Percentiles rank a stretch among this genome's conserved stretches.
phyloP scores from a whole-genome alignment of 306 rosid genomes.

The apple (Malus domestica) region ASM211411v1 NC_041797.1:20889501-20890000 shows the following conservation, averaged over 20 bases:
- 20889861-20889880: not conserved
- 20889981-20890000: not conserved
- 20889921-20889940: not conserved
- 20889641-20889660: slow-evolving; percentile 1
- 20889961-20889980: not conserved
- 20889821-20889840: not conserved
- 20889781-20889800: slow-evolving; percentile 23
- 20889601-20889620: slow-evolving; percentile 8
- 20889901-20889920: not conserved
- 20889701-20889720: slow-evolving; percentile 15
- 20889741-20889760: slow-evolving; percentile 17
- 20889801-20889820: not conserved
- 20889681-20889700: not conserved
- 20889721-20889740: slow-evolving; percentile 18
- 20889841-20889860: not conserved
- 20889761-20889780: slow-evolving; percentile 36
- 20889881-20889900: not conserved
- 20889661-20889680: not conserved
- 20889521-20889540: slow-evolving; percentile 49
- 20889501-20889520: slow-evolving; percentile 74
- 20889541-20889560: slow-evolving; percentile 36
- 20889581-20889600: slow-evolving; percentile 11
- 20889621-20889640: slow-evolving; percentile 5
- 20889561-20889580: not conserved
- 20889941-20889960: not conserved